A percentile compares a stretch with the other conserved stretches of the same genome.
These are phyloP conservation scores for Populus davidiana DNA, from an alignment of 345 rosid genomes.

Conservation along the genomic window DNA sequence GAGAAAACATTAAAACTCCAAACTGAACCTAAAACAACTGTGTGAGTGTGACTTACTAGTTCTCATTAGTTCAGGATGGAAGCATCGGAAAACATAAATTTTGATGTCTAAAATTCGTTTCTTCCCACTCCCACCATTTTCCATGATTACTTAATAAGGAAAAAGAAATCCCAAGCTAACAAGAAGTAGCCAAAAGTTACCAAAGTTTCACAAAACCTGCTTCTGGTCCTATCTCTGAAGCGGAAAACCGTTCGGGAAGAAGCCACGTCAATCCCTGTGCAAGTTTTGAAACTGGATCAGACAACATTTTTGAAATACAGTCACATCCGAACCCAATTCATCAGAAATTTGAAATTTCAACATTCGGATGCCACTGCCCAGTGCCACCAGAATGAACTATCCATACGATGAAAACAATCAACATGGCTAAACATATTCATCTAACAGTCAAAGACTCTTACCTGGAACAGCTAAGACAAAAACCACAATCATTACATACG, in stretches of 20 bases:
- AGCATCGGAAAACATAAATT: neutral
- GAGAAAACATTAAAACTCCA: neutral
- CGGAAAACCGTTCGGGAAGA: constrained; percentile 82
- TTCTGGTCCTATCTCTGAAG: constrained; percentile 95
- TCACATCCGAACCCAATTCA: constrained; percentile 1
- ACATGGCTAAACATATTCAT: neutral
- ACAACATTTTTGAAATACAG: neutral
- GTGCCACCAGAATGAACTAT: neutral
- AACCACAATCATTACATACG: neutral
- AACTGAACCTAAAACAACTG: neutral
- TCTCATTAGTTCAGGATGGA: neutral
- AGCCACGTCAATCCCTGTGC: constrained; percentile 95
- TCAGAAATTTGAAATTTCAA: neutral
- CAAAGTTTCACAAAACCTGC: constrained; percentile 97
- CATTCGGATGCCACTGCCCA: neutral
- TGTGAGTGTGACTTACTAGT: neutral
- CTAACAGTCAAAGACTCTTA: neutral
- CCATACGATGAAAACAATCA: neutral
- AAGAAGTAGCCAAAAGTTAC: constrained; percentile 68
- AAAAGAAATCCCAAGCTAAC: constrained; percentile 21
- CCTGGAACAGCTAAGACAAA: neutral
- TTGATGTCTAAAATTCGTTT: neutral
- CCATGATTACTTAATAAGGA: neutral
- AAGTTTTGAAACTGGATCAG: constrained; percentile 17
- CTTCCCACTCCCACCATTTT: neutral